Percentiles rank a stretch among this genome's conserved stretches.
These are phyloP conservation scores for Agrocybe praecox DNA, from an alignment of 768 basidiomycete species.

Conservation along the genomic window DNA sequence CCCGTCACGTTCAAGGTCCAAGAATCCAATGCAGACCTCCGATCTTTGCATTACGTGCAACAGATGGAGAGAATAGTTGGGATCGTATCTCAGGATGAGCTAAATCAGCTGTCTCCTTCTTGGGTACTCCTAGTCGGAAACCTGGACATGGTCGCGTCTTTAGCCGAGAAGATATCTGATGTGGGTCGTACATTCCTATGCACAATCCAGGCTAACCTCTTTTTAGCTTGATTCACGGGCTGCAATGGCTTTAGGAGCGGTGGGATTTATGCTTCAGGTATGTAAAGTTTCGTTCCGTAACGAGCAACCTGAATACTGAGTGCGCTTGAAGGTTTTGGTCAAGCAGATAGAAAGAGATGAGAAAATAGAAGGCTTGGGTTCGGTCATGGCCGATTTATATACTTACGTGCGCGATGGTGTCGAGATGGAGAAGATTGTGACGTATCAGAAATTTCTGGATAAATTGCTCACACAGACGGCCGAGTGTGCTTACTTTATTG, in stretches of 20 bases:
- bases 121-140: neutral
- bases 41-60: neutral
- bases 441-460: neutral
- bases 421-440: neutral
- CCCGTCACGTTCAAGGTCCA: neutral
- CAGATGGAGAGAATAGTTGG: conserved; percentile 3
- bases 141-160: neutral
- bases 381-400: neutral
- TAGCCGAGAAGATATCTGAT: neutral
- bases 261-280: neutral
- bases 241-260: neutral
- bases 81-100: neutral
- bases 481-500: conserved; percentile 2
- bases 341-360: conserved; percentile 1
- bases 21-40: neutral
- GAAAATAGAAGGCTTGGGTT: neutral
- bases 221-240: conserved; percentile 1
- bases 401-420: neutral
- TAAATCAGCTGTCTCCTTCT: neutral
- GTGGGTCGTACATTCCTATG: neutral
- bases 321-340: neutral
- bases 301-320: neutral
- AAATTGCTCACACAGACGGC: neutral
- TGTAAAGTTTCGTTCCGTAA: no score
- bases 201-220: neutral